Evolutionary conservation across 2,329 filamentous ascomycete genomes (phyloP).

Genomic region (Diaporthe amygdali): DNA sequence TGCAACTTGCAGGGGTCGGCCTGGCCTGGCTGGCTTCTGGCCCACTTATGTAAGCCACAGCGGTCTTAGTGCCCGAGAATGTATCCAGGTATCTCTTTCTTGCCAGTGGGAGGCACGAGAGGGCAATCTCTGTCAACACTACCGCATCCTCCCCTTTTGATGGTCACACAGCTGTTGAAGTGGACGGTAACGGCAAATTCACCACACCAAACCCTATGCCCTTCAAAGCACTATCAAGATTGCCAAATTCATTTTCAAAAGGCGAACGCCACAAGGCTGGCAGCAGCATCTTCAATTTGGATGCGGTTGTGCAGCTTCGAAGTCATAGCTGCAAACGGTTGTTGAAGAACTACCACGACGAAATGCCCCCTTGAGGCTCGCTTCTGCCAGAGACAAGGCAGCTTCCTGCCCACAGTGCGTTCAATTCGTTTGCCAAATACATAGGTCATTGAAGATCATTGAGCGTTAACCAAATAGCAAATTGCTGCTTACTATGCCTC

Average conservation of each 20-base stretch:
- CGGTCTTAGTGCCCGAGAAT: too few relatives aligned
- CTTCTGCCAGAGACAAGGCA: too few relatives aligned
- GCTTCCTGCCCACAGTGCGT: too few relatives aligned
- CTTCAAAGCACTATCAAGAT: neutral
- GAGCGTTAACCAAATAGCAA: neutral
- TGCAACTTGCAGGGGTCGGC: constrained; percentile 7
- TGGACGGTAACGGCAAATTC: neutral
- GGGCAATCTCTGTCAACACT: neutral
- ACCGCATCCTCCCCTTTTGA: neutral
- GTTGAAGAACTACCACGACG: neutral
- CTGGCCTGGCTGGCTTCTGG: neutral
- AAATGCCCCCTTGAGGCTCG: too few relatives aligned
- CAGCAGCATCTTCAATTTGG: neutral
- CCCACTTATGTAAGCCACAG: neutral
- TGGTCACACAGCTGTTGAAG: neutral
- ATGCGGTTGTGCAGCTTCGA: too few relatives aligned
- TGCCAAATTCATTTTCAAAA: neutral
- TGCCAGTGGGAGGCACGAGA: too few relatives aligned
- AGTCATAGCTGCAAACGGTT: too few relatives aligned
- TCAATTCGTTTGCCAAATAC: neutral
- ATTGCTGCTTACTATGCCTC: neutral
- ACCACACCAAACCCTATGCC: neutral
- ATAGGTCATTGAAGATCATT: neutral
- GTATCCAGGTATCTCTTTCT: too few relatives aligned
- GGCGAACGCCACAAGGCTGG: neutral